A percentile compares a stretch with the other conserved stretches of the same genome.
Conservation (phyloP, 75 land plant species). For the Selaginella moellendorffii region DNA sequence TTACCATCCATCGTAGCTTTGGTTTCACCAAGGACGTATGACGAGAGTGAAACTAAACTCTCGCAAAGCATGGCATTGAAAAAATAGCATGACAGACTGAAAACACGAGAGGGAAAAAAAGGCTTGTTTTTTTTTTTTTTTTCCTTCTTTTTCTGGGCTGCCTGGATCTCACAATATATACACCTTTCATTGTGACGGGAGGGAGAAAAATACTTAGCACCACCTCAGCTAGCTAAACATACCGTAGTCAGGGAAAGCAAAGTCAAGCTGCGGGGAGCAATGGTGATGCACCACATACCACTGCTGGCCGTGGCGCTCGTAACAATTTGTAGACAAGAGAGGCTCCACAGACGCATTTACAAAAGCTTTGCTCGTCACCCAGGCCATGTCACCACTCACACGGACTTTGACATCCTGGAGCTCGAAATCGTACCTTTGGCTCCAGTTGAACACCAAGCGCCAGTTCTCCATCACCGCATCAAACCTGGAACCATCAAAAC, state of each 20-base stretch:
- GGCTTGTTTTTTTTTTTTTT: too few relatives aligned
- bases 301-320: slow-evolving; percentile 52
- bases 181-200: too few relatives aligned
- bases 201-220: neutral
- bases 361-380: slow-evolving; percentile 72
- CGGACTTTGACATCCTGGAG: slow-evolving; percentile 51
- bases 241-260: slow-evolving; percentile 12
- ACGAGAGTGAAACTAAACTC: too few relatives aligned
- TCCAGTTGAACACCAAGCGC: slow-evolving; percentile 55
- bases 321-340: slow-evolving; percentile 56
- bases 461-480: slow-evolving; percentile 63
- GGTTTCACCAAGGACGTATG: too few relatives aligned
- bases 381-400: slow-evolving; percentile 54
- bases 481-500: slow-evolving; percentile 28
- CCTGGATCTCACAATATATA: too few relatives aligned
- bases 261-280: slow-evolving; percentile 19
- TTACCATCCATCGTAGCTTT: too few relatives aligned
- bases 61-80: too few relatives aligned
- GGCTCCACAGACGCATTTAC: slow-evolving; percentile 44
- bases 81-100: too few relatives aligned
- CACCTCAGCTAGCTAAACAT: slow-evolving; percentile 7
- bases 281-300: slow-evolving; percentile 71
- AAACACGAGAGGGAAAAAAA: too few relatives aligned
- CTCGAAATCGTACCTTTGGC: slow-evolving; percentile 37
- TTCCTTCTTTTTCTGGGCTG: too few relatives aligned